These are phyloP conservation scores for Taxillus chinensis DNA, from an alignment of 164 flowering plant genomes.

Conservation along the genomic window DNA sequence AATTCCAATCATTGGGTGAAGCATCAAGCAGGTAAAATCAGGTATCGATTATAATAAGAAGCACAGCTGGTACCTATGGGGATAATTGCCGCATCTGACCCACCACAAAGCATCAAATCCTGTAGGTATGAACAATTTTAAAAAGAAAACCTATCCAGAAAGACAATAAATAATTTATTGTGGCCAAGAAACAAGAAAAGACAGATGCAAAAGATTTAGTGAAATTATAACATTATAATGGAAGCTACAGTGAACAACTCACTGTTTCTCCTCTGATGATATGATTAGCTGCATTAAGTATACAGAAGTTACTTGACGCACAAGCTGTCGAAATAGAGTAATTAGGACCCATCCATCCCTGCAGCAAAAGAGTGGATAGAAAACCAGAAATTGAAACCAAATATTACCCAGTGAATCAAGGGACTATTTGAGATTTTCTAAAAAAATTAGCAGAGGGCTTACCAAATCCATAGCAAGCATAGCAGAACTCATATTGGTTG, in stretches of 20 bases:
- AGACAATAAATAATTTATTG: no score
- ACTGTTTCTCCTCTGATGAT: conserved; percentile 54
- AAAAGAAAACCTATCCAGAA: no score
- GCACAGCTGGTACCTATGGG: conserved; percentile 10
- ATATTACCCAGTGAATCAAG: no score
- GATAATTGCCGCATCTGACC: conserved; percentile 51
- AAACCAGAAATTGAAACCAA: no score
- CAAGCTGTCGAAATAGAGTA: conserved; percentile 76
- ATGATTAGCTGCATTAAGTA: conserved; percentile 67
- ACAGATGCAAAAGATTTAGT: neutral
- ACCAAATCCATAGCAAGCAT: conserved; percentile 54
- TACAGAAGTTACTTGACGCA: conserved; percentile 72
- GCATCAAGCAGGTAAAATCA: neutral
- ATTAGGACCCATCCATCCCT: conserved; percentile 67
- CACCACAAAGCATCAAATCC: conserved; percentile 57
- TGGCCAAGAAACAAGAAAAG: neutral
- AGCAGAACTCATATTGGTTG: conserved; percentile 73
- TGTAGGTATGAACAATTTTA: neutral
- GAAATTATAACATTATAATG: no score
- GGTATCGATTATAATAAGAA: neutral
- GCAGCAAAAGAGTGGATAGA: no score
- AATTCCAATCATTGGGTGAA: conserved; percentile 2
- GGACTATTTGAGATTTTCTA: no score
- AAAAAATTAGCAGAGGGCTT: neutral
- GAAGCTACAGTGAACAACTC: no score